Base-by-base conservation (phyloP, 345 rosid genomes). In the Arabidopsis suecica region DNA sequence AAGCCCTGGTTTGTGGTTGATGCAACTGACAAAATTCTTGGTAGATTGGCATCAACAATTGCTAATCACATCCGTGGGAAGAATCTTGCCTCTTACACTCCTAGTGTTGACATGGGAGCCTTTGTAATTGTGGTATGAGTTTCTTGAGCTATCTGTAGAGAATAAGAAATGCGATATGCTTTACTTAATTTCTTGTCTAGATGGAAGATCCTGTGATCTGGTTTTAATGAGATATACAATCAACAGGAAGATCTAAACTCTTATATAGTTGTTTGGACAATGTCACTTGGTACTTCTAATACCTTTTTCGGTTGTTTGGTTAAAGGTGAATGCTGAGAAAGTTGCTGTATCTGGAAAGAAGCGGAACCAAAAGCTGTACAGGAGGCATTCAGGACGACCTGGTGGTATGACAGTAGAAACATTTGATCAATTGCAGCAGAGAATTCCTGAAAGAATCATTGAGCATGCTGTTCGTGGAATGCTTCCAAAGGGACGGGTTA, bases 401-500 rank as follows among this genome's bases (percentile, higher is more conserved):
- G 99, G 99, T 69, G 99, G 99, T 69, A 90, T 95, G 99, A 95
- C 72, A 63, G 91, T 89, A 47, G 99, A 95, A 79, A 95, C 97
- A 10, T 92, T 95, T 53, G 84, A 87, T 72, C 97, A 90, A 40
- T 80, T 95, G 65, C 99, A 90, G 83, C 88, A 86, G 83, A 87
- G 99, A 82, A 91, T 95, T 70, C 99, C 99, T 0, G 97, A 95
- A 77, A 86, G 99, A 84, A 95, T 95, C 80, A 75, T 92, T 55
- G 99, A 92, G 82, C 99, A 95, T 58, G 99, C 99, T 60, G 99
- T 95, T 51, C 90, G 97, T 50, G 97, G 99, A 14, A 95, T 95
- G 99, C 97, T 95, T 77, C 99, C 99, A 23, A 92, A 95, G 81
- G 97, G 97, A 74, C 87, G 97, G 89, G 98, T 90, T 69, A 88